Base-by-base conservation (phyloP, 768 basidiomycete genomes). In the Psilocybe sp. region DNA sequence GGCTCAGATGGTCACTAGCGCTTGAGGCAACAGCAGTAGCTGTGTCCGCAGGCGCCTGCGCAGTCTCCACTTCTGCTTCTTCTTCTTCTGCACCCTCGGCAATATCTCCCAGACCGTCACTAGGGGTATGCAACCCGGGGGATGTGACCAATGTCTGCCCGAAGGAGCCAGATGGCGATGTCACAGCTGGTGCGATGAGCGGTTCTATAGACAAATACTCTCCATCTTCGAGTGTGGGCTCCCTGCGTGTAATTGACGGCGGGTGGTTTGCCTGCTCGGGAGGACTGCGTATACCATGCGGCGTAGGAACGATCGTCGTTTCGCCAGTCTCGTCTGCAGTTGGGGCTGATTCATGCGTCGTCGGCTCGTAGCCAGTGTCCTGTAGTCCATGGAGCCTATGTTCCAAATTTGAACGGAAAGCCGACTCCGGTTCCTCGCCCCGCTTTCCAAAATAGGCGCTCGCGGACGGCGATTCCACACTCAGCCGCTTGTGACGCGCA, bases 71-170 rank as follows among this genome's bases (percentile, higher is more conserved):
- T 13, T 58, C 66, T 35, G 64, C 61, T 14, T 69, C 68, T 18
- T 79, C 82, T 40, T 84, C 81, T 56, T 84, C 82, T 23, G 76
- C 78, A n/a, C 79, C 80, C 59, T 85, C 83, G 8, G 77, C 75
- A 32, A 85, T 84, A 57, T 83, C 79, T 42, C 78, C 80, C n/a
- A 84, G 64, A 0, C 72, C 72, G 32, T 69, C 69, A 10, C 60
- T 64, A 6, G 23, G 42, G 12, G n/a, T 44, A 15, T 62, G 50
- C n/a, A n/a, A n/a, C 5, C 57, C 60, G 49, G 62, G 66, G 37
- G 62, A 66, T 52, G 52, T 61, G 54, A 65, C 68, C 13, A 69
- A 63, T 34, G 77, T 65, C 47, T 72, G 58, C 12, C 48, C 34
- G 15, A 54, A 52, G 18, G 55, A 47, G 40, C 33, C 47, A 35